These are phyloP conservation scores for Neoboletus subvelutipes DNA, from an alignment of 768 basidiomycete species.

Conservation along the genomic window DNA sequence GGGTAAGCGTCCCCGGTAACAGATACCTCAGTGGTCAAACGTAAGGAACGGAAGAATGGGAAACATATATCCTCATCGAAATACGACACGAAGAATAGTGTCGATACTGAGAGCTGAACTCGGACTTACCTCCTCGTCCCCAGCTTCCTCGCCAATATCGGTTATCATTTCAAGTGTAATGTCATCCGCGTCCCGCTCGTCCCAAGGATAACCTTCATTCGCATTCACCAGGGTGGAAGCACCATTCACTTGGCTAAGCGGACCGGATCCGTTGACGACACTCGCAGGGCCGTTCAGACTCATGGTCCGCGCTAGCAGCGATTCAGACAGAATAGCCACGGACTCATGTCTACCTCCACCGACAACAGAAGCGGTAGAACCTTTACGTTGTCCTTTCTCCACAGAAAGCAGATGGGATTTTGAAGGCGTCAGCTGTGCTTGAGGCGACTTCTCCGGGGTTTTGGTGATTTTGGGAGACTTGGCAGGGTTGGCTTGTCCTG, in stretches of 20 bases:
- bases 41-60: background rate
- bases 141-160: constrained; percentile 51
- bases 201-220: constrained; percentile 26
- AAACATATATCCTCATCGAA: background rate
- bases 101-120: background rate
- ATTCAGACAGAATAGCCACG: constrained; percentile 19
- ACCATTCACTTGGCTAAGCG: constrained; percentile 25
- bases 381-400: constrained; percentile 22
- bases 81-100: background rate
- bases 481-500: constrained; percentile 19
- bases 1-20: background rate
- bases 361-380: constrained; percentile 16
- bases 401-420: constrained; percentile 16
- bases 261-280: constrained; percentile 18
- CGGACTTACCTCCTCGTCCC: constrained; percentile 66
- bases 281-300: constrained; percentile 17
- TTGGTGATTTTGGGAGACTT: constrained; percentile 24
- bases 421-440: constrained; percentile 21
- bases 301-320: constrained; percentile 12
- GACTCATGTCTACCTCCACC: constrained; percentile 19
- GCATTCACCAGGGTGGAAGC: constrained; percentile 21
- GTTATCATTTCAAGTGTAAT: constrained; percentile 76
- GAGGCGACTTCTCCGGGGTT: constrained; percentile 23
- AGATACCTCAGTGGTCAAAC: background rate
- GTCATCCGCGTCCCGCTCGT: constrained; percentile 49